Conservation (phyloP, 306 rosid species). For the Vigna angularis region DNA sequence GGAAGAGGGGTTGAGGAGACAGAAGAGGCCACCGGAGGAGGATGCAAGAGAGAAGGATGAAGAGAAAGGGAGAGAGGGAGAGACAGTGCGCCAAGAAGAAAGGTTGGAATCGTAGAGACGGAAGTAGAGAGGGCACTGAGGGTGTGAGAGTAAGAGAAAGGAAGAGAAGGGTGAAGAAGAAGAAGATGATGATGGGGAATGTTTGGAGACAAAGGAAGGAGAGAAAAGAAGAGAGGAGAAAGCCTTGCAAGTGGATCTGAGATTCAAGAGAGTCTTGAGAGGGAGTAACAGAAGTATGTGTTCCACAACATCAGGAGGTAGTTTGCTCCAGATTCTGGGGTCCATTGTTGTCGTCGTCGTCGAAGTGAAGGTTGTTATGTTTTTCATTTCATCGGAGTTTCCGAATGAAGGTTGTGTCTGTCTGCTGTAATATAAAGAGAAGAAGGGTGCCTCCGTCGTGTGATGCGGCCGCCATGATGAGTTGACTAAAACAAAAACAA, state of each 20-base stretch:
- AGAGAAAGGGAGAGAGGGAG: background rate
- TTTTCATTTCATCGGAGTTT: background rate
- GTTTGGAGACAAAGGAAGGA: slow-evolving; percentile 17
- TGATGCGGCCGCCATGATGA: background rate
- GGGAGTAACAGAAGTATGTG: slow-evolving; percentile 15
- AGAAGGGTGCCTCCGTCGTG: background rate
- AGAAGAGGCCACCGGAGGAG: slow-evolving; percentile 24
- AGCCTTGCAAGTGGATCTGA: slow-evolving; percentile 27
- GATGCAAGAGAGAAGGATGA: slow-evolving; percentile 10
- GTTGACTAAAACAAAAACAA: background rate
- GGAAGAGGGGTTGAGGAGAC: background rate
- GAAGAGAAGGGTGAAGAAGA: slow-evolving; percentile 26
- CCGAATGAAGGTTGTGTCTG: background rate
- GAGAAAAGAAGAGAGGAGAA: slow-evolving; percentile 19
- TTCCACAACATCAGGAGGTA: slow-evolving; percentile 18
- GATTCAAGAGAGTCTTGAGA: slow-evolving; percentile 7
- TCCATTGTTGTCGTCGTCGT: background rate
- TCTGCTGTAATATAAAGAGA: background rate
- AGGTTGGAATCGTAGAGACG: slow-evolving; percentile 20
- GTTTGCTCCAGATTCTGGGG: slow-evolving; percentile 25
- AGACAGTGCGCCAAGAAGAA: background rate
- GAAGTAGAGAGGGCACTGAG: background rate
- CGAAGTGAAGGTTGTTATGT: background rate
- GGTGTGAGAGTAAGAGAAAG: slow-evolving; percentile 18
- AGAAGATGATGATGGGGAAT: background rate